Conservation (phyloP, 163 green algal species). For the Prototheca stagnorum region DNA sequence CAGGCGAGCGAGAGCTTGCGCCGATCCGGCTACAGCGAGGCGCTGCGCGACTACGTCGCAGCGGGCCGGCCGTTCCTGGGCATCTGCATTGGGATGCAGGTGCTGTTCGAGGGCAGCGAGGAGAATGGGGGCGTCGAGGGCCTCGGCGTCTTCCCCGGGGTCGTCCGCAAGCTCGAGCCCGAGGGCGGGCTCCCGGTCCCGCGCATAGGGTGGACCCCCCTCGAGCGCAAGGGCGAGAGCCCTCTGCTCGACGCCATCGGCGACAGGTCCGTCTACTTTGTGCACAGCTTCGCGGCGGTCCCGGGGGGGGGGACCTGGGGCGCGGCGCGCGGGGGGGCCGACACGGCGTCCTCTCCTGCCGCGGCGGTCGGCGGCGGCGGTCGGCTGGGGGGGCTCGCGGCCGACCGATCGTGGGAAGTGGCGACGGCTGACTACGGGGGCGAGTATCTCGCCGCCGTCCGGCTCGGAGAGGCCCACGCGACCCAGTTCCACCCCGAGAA, state of each 20-base stretch:
- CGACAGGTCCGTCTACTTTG: constrained; percentile 83
- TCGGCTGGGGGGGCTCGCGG: no score
- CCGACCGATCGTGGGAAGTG: background rate
- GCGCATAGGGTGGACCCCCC: constrained; percentile 95
- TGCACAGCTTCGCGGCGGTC: constrained; percentile 79
- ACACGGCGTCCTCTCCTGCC: no score
- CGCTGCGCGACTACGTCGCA: constrained; percentile 82
- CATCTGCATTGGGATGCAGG: constrained; percentile 93
- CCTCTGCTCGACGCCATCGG: constrained; percentile 46
- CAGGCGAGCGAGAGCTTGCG: constrained; percentile 71
- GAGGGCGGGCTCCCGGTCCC: constrained; percentile 66
- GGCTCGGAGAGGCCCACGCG: constrained; percentile 56
- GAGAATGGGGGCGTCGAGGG: constrained; percentile 86
- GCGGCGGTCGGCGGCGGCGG: no score
- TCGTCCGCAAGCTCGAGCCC: constrained; percentile 41
- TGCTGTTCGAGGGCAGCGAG: constrained; percentile 84
- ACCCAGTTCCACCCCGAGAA: constrained; percentile 98
- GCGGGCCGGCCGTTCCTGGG: constrained; percentile 71
- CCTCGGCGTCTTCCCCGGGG: constrained; percentile 71
- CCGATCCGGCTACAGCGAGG: constrained; percentile 42
- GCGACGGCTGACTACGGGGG: constrained; percentile 70
- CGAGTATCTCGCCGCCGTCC: constrained; percentile 68
- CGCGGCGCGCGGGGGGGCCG: background rate
- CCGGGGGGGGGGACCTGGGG: constrained; percentile 24
- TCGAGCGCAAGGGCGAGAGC: constrained; percentile 17